Evolutionary conservation across 1,284 basidiomycete species (phyloP), one percentile per base, ranked within the genome.

Genomic region (Mycocalia duriaeana): DNA sequence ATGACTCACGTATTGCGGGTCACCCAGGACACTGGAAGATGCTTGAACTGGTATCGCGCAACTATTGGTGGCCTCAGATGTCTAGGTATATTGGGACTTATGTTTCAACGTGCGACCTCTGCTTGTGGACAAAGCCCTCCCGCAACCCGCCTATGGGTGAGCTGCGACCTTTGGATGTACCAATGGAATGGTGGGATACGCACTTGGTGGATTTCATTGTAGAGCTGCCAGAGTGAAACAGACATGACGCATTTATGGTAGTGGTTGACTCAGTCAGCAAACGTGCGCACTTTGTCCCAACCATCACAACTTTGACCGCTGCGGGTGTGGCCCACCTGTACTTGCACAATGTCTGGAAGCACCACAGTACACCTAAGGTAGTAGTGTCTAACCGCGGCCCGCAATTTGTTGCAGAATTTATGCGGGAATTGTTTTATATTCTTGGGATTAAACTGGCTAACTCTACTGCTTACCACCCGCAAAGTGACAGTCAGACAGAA

Each of bases 41-140:
- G 0, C 31, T 58, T 0, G 61, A 72, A 48, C 47, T 72, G 0
- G 53, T 75, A 1, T 45, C 51, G 2, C 23, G 57, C 1, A 57
- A 68, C 43, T 77, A 69, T 49, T 74, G 63, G 64, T 79, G 77
- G 76, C 73, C 69, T 1, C 16, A 50, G 1, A 57, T 79, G 18
- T 42, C 47, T 0, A 46, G 45, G 0, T 59, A 65, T 36, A 51
- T 69, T 0, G 39, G 34, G 0, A 42, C 51, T 0, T 79, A 77
- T 48, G 57, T 72, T 0, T 42, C 56, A 2, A 60, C 61, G 0
- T 79, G 76, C 48, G 50, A 60, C 1, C 54, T 45, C 0, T 78
- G 76, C 47, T 66, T 70, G 45, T 22, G 52, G 1, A 65, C 58
- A 1, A 77, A 76, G 47, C 42, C 50, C 0, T 40, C 48, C 5